phyloP scores from a whole-genome alignment of 345 rosid genomes.

The Fremontodendron californicum region DNA sequence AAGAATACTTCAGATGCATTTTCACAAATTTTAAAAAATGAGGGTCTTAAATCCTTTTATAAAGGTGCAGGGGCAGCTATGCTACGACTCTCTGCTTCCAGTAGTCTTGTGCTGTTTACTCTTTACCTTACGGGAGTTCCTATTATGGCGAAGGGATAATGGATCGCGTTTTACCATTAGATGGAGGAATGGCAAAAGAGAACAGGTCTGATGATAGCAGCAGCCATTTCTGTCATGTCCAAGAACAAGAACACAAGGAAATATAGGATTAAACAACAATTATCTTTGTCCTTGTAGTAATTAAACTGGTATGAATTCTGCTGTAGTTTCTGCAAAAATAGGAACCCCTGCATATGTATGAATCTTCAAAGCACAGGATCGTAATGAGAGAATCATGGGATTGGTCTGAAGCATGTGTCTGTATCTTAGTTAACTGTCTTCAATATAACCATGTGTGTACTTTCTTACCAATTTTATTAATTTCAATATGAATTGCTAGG shows the following conservation, averaged over 20 bases:
- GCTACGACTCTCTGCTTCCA: neutral
- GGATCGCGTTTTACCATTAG: no score
- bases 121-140: neutral
- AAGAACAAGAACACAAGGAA: no score
- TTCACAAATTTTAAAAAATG: slow-evolving; percentile 1
- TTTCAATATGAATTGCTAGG: no score
- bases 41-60: slow-evolving; percentile 7
- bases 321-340: neutral
- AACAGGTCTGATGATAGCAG: neutral
- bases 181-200: neutral
- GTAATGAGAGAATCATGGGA: no score
- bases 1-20: slow-evolving; percentile 29
- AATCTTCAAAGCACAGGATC: no score
- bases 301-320: neutral
- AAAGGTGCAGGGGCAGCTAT: neutral
- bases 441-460: no score
- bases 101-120: rapidly evolving
- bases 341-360: no score
- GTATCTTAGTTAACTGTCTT: no score
- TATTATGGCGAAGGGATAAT: neutral
- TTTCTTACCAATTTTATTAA: no score
- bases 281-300: neutral
- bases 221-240: neutral
- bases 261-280: neutral
- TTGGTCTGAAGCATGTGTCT: no score